Evolutionary conservation across 306 rosid genomes (phyloP).

Genomic region (cucumber (Cucumis sativus)): DNA sequence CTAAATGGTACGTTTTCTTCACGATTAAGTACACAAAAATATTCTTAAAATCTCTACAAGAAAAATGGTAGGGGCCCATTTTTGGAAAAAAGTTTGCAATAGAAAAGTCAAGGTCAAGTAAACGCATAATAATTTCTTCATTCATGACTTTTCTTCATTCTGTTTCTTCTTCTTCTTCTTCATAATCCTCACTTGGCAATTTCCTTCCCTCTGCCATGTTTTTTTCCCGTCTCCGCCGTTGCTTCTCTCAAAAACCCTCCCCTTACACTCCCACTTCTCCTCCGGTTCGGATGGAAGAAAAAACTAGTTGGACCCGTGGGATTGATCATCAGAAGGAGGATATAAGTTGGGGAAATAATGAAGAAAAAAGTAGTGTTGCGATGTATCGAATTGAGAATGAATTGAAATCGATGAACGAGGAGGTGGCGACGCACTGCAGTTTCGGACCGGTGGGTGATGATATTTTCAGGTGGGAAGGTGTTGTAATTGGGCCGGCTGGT

Average conservation of each 20-base stretch:
- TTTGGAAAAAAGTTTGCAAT: neutral
- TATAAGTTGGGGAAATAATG: too few species aligned
- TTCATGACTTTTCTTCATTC: neutral
- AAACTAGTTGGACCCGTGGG: too few species aligned
- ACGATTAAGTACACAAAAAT: too few species aligned
- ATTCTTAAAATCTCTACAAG: too few species aligned
- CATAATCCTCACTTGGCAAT: neutral
- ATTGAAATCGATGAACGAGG: neutral
- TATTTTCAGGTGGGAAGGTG: conserved; percentile 21
- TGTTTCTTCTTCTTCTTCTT: too few species aligned
- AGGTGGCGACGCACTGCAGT: conserved; percentile 22
- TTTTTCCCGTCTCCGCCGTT: neutral
- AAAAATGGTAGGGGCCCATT: too few species aligned
- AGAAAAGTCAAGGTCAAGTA: neutral
- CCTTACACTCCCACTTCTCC: neutral
- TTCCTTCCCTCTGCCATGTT: neutral
- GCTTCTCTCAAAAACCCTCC: neutral
- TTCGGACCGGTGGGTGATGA: conserved; percentile 20
- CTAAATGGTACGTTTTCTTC: too few species aligned
- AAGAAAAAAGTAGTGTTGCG: neutral
- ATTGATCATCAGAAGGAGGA: too few species aligned
- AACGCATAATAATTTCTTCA: neutral
- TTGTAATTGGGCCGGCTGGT: conserved; percentile 16
- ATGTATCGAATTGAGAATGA: neutral
- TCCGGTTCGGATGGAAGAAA: too few species aligned